A percentile compares a stretch with the other conserved stretches of the same genome.
These are phyloP conservation scores for Colletotrichum eremochloae DNA, from an alignment of 2,329 filamentous ascomycete species.

Conservation along the genomic window DNA sequence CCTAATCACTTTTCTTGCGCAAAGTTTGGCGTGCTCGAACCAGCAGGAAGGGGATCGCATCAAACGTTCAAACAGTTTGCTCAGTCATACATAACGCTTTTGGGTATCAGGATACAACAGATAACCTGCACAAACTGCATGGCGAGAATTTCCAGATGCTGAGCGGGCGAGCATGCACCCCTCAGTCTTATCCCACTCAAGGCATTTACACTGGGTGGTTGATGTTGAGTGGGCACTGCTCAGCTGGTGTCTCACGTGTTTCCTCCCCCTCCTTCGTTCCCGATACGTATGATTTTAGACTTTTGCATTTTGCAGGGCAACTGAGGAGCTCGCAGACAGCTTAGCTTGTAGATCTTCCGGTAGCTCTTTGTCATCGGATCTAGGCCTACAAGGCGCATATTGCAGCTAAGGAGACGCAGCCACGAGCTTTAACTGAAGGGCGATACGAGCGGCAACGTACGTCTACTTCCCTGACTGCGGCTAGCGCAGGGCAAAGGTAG, in stretches of 20 bases:
- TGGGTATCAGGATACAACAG: too few relatives aligned
- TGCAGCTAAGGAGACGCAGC: background rate
- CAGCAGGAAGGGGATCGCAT: slow-evolving; percentile 16
- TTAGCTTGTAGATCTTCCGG: background rate
- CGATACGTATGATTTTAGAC: slow-evolving; percentile 12
- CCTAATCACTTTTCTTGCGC: slow-evolving; percentile 23
- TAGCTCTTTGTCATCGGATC: background rate
- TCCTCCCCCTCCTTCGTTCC: slow-evolving; percentile 1
- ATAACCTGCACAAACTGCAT: background rate
- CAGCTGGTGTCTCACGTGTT: slow-evolving; percentile 26
- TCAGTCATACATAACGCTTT: background rate
- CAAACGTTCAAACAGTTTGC: background rate
- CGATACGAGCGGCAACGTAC: slow-evolving; percentile 8
- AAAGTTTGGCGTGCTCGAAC: slow-evolving; percentile 9
- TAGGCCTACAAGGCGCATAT: background rate
- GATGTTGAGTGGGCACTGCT: slow-evolving; percentile 15
- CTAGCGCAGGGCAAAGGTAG: background rate
- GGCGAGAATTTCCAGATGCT: background rate
- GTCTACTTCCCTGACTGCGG: background rate
- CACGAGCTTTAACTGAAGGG: background rate
- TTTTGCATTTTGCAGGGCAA: background rate
- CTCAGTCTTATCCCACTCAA: slow-evolving; percentile 17
- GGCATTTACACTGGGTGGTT: background rate
- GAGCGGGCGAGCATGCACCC: slow-evolving; percentile 7
- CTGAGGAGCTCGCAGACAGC: background rate